Evolutionary conservation across 1,139 yeast species (phyloP).

Genomic region (Blastobotrys ciferrii): DNA sequence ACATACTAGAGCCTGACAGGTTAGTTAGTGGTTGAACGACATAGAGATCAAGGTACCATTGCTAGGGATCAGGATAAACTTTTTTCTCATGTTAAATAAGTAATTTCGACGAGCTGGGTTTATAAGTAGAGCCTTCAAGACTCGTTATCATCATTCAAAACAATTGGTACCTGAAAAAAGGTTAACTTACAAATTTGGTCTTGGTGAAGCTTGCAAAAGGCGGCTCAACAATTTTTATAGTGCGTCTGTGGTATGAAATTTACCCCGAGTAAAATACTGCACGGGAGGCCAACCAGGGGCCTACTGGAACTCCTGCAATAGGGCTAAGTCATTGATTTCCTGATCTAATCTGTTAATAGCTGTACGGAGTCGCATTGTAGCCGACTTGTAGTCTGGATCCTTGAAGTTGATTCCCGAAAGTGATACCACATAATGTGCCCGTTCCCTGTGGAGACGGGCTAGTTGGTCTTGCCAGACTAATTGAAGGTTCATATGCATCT

Average conservation of each 20-base stretch:
- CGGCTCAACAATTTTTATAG: neutral
- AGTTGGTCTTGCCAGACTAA: too few species aligned
- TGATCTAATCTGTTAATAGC: neutral
- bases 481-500: neutral
- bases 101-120: conserved; percentile 37
- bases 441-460: neutral
- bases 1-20: too few species aligned
- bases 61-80: conserved; percentile 17
- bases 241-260: neutral
- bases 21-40: neutral
- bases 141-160: conserved; percentile 32
- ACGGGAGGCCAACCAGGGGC: too few species aligned
- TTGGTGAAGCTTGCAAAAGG: neutral
- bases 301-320: neutral
- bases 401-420: neutral
- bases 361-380: neutral
- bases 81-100: conserved; percentile 31
- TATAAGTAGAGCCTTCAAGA: conserved; percentile 29
- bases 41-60: too few species aligned
- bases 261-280: neutral
- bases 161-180: neutral
- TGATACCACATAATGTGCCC: neutral
- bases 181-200: conserved; percentile 15
- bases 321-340: neutral
- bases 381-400: neutral